Conservation (phyloP, 495 filamentous ascomycete species). For the Penicillium angulare region DNA sequence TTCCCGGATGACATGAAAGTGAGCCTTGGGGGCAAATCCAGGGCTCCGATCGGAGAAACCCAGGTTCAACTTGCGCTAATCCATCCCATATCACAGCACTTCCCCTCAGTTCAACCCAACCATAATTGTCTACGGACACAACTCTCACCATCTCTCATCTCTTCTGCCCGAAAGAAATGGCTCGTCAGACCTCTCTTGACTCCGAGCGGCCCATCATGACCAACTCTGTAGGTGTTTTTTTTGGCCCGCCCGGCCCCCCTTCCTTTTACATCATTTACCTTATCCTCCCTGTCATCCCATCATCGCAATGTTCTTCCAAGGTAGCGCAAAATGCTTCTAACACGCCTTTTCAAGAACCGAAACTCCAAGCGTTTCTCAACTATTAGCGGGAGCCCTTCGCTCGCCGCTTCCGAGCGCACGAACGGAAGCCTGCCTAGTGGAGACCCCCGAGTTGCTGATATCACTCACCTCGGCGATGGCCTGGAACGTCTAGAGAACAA, state of each 20-base stretch:
- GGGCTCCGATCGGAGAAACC: too few species aligned
- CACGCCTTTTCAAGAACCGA: conserved; percentile 47
- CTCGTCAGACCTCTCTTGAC: conserved; percentile 67
- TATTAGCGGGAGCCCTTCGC: conserved; percentile 70
- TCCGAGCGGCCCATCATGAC: conserved; percentile 77
- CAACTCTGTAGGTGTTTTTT: conserved; percentile 57
- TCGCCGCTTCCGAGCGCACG: conserved; percentile 61
- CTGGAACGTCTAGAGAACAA: conserved; percentile 91
- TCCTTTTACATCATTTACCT: conserved; percentile 2
- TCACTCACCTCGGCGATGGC: conserved; percentile 76
- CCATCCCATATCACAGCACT: too few species aligned
- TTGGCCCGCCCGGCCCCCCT: conserved; percentile 2
- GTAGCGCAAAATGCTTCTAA: conserved; percentile 1
- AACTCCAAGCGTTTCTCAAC: conserved; percentile 78
- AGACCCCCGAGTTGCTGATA: conserved; percentile 64
- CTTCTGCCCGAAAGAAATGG: conserved; percentile 30
- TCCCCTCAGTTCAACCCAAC: not conserved
- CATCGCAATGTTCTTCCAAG: not conserved
- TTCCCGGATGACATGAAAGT: too few species aligned
- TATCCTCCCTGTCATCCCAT: not conserved
- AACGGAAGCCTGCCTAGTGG: conserved; percentile 58
- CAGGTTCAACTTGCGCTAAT: too few species aligned
- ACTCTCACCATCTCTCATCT: not conserved
- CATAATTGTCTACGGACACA: not conserved
- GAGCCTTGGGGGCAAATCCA: too few species aligned